Evolutionary conservation across 805 yeast species (phyloP).

Genomic region (Starmerella khaoyaiensis): DNA sequence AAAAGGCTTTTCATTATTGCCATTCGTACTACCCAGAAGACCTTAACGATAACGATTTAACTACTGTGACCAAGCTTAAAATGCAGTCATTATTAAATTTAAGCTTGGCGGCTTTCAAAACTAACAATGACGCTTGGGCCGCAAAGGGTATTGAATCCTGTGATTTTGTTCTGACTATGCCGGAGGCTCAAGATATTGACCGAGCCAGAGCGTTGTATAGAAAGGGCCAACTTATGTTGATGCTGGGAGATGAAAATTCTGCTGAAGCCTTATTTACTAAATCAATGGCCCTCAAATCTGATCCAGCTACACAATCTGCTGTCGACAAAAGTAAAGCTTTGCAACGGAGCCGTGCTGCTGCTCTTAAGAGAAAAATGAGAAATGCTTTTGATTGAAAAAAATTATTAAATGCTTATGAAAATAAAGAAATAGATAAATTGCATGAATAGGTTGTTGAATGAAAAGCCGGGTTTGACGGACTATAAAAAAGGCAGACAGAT

Average conservation of each 20-base stretch:
- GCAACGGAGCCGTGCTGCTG: neutral
- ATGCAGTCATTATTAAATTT: conserved; percentile 57
- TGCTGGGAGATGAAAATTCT: conserved; percentile 51
- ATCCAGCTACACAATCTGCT: conserved; percentile 11
- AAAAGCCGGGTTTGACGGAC: no score
- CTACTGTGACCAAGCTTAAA: conserved; percentile 38
- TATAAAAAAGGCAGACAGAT: neutral
- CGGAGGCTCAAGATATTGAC: conserved; percentile 38
- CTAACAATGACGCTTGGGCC: conserved; percentile 32
- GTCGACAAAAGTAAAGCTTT: conserved; percentile 8
- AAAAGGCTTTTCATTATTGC: conserved; percentile 56
- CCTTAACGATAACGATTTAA: conserved; percentile 15
- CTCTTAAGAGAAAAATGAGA: neutral
- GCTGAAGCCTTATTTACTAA: conserved; percentile 52
- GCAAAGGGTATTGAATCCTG: conserved; percentile 45
- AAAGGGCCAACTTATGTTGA: conserved; percentile 57
- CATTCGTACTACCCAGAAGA: conserved; percentile 65
- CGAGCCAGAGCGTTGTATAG: conserved; percentile 77
- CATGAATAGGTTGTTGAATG: no score
- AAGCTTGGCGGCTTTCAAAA: conserved; percentile 57
- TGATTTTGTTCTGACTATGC: conserved; percentile 47
- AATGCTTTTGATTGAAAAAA: conserved; percentile 3
- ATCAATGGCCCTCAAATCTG: conserved; percentile 33
- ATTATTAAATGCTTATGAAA: no score
- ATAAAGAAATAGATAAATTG: no score